Conservation (phyloP, 2,329 filamentous ascomycete genomes). For the Sporothrix mexicana region DNA sequence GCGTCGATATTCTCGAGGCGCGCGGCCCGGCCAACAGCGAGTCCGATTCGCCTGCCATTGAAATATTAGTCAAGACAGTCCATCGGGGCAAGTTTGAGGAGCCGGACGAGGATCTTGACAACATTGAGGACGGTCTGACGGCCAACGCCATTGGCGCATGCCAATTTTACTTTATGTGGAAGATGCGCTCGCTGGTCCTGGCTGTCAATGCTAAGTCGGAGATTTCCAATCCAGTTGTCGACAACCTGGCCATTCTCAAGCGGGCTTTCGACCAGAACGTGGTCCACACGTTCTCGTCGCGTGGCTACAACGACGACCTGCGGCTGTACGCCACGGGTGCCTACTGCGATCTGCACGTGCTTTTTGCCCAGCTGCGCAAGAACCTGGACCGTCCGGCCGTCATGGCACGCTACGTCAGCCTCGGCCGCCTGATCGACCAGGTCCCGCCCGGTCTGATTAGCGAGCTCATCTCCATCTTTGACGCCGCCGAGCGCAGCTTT, state of each 20-base stretch:
- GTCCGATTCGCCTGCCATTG: slow-evolving; percentile 61
- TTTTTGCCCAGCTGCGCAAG: slow-evolving; percentile 75
- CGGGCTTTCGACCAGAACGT: slow-evolving; percentile 66
- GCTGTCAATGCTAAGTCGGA: slow-evolving; percentile 61
- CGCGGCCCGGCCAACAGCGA: slow-evolving; percentile 53
- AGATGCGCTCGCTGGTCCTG: slow-evolving; percentile 66
- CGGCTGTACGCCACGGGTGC: slow-evolving; percentile 76
- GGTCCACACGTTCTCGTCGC: slow-evolving; percentile 70
- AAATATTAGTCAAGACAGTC: slow-evolving; percentile 74
- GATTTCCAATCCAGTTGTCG: slow-evolving; percentile 64
- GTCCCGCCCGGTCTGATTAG: slow-evolving; percentile 67
- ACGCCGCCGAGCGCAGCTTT: slow-evolving; percentile 74
- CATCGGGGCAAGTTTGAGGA: slow-evolving; percentile 74
- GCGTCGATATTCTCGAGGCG: slow-evolving; percentile 74
- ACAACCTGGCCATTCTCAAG: slow-evolving; percentile 62
- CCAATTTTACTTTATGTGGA: slow-evolving; percentile 96
- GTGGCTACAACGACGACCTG: slow-evolving; percentile 75
- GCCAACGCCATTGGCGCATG: slow-evolving; percentile 75
- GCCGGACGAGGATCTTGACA: slow-evolving; percentile 72
- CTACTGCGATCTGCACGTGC: slow-evolving; percentile 80
- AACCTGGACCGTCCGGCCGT: slow-evolving; percentile 53
- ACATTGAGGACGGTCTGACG: slow-evolving; percentile 79
- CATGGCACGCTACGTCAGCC: slow-evolving; percentile 57
- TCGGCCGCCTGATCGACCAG: slow-evolving; percentile 70
- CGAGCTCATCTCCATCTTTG: slow-evolving; percentile 75